These are phyloP conservation scores for Colletotrichum gloeosporioides DNA, from an alignment of 2,329 filamentous ascomycete genomes.

Conservation along the genomic window DNA sequence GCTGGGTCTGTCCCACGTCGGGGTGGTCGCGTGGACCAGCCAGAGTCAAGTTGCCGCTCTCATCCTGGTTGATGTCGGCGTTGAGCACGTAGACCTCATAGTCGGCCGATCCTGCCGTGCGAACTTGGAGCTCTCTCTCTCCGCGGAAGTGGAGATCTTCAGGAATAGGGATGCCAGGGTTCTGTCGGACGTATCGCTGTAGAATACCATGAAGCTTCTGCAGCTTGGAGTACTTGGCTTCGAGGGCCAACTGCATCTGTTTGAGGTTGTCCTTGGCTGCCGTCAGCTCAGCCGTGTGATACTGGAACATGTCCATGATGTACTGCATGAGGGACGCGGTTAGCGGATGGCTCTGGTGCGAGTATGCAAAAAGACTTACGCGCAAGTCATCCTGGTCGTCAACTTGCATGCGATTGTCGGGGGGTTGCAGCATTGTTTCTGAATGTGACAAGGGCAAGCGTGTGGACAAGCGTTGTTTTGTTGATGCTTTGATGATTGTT, in stretches of 20 bases:
- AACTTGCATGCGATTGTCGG: neutral
- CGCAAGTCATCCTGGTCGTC: neutral
- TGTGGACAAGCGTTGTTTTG: neutral
- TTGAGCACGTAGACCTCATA: neutral
- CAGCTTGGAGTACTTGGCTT: neutral
- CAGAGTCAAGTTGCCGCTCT: neutral
- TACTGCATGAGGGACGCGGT: neutral
- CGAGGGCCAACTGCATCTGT: neutral
- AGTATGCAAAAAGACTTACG: neutral
- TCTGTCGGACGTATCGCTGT: neutral
- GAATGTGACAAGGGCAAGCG: neutral
- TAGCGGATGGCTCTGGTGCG: fast-evolving
- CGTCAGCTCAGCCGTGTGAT: neutral
- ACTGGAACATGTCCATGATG: neutral
- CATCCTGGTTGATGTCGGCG: neutral
- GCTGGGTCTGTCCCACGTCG: neutral
- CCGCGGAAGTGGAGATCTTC: neutral
- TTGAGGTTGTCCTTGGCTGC: neutral
- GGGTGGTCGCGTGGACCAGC: neutral
- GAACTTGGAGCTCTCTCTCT: neutral
- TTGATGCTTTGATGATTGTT: neutral
- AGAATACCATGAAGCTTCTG: neutral
- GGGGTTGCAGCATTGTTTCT: neutral
- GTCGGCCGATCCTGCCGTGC: neutral
- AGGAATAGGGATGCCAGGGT: neutral